Base-by-base conservation (phyloP, 2,329 filamentous ascomycete species). In the Colletotrichum sp. region DNA sequence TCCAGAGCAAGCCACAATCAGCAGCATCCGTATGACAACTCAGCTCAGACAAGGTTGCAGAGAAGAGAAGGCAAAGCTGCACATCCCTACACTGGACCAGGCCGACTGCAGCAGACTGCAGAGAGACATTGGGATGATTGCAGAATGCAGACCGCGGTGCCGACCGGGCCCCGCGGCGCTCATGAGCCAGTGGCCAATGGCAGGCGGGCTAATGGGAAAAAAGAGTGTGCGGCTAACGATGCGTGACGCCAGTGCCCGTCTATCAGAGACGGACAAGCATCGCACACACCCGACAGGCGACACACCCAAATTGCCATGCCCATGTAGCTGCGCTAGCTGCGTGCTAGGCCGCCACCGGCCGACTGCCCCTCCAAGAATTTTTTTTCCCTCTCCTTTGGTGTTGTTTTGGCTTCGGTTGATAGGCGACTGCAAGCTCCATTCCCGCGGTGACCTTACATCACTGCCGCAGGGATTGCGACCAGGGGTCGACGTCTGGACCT, bases 361-460 rank as follows among this genome's bases (percentile, higher is more conserved):
- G 74, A 74, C 64, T 69, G 65, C 74, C 74, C 74, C 74, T 76
- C 70, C 65, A 69, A 60, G 56, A 58, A 18, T n/a, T 55, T 73
- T 69, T 69, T 73, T 73, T 55, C 30, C 30, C 66, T 66, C 36
- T 58, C 43, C 36, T 39, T 64, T 66, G 71, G 32, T 58, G 60
- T 73, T 68, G 62, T 64, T 74, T 73, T 76, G 74, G 65, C 74
- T 73, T 64, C 60, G 58, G 25, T 66, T 76, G 69, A 77, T 77
- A 76, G 75, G 73, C 64, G 73, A 74, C 18, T 71, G 71, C 71
- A 71, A 66, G 71, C 74, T 66, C 74, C 71, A 75, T 74, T 76
- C 66, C 71, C 64, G 72, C 73, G 15, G 75, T 58, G 61, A 76
- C 74, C 73, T 77, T 77, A 77, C 76, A 76, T 77, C 76, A 77